phyloP scores from a whole-genome alignment of 306 rosid genomes.

The Lotus japonicus region DNA sequence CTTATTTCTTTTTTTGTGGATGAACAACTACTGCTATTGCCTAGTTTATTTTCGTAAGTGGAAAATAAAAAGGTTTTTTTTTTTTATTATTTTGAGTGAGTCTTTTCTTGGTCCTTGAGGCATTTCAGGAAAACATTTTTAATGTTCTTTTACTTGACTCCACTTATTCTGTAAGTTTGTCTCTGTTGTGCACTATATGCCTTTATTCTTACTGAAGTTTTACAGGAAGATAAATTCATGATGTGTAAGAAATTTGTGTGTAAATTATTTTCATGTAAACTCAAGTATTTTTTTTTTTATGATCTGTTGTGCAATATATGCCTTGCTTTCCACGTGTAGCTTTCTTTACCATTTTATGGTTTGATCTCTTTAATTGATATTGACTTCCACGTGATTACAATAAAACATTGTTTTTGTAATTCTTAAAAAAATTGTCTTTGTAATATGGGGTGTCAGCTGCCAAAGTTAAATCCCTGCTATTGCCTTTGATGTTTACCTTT shows the following conservation, averaged over 20 bases:
- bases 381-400: not conserved
- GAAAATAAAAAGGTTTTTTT: not conserved
- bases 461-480: not conserved
- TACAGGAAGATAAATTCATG: not conserved
- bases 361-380: not conserved
- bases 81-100: not conserved
- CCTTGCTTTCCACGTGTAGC: not conserved
- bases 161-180: not conserved
- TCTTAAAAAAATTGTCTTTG: no score
- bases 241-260: not conserved
- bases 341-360: constrained; percentile 14
- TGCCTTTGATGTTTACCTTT: constrained; percentile 1
- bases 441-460: no score
- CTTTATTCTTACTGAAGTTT: not conserved
- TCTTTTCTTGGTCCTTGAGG: constrained; percentile 4
- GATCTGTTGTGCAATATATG: no score
- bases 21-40: not conserved
- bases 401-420: not conserved
- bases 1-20: not conserved
- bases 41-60: not conserved
- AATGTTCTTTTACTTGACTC: not conserved
- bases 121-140: not conserved
- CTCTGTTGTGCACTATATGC: not conserved
- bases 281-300: no score
- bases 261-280: not conserved